Conservation (phyloP, 805 yeast genomes). For the Wickerhamiella slavikovae region DNA sequence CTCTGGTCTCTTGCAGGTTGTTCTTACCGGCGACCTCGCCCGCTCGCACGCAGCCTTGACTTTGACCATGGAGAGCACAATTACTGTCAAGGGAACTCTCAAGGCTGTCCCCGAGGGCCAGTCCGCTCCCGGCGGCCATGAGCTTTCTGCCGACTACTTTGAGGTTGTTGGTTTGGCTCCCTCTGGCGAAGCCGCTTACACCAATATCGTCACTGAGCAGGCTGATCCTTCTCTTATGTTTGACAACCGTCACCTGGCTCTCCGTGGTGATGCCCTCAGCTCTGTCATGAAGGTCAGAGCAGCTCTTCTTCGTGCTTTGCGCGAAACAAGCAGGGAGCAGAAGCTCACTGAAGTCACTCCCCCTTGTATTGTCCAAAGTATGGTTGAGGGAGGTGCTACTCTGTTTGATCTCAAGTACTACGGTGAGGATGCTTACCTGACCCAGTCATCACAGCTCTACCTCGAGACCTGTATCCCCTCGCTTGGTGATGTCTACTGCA, state of each 20-base stretch:
- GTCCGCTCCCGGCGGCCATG: constrained; percentile 94
- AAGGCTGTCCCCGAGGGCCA: constrained; percentile 86
- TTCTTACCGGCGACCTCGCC: constrained; percentile 79
- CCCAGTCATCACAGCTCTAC: constrained; percentile 93
- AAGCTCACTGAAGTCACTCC: constrained; percentile 82
- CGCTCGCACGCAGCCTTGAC: constrained; percentile 68
- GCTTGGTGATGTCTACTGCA: constrained; percentile 89
- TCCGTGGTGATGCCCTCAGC: constrained; percentile 87
- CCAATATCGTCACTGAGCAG: constrained; percentile 82
- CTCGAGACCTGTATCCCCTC: constrained; percentile 93
- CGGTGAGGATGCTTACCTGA: constrained; percentile 89
- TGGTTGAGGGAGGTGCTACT: constrained; percentile 98
- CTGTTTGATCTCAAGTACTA: constrained; percentile 82
- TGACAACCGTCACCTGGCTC: constrained; percentile 88
- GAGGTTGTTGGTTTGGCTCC: constrained; percentile 87
- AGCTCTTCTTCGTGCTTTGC: constrained; percentile 43
- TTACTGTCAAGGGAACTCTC: constrained; percentile 61
- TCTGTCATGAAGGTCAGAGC: constrained; percentile 93
- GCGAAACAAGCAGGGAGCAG: constrained; percentile 61
- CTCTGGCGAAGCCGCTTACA: constrained; percentile 82
- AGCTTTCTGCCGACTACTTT: constrained; percentile 76
- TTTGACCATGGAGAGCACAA: constrained; percentile 74
- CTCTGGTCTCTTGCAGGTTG: constrained; percentile 72
- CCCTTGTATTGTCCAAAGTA: constrained; percentile 99
- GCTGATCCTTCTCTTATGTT: constrained; percentile 83